Conservation (phyloP, 23 red algal genomes). For the Agarophyton chilense region DNA sequence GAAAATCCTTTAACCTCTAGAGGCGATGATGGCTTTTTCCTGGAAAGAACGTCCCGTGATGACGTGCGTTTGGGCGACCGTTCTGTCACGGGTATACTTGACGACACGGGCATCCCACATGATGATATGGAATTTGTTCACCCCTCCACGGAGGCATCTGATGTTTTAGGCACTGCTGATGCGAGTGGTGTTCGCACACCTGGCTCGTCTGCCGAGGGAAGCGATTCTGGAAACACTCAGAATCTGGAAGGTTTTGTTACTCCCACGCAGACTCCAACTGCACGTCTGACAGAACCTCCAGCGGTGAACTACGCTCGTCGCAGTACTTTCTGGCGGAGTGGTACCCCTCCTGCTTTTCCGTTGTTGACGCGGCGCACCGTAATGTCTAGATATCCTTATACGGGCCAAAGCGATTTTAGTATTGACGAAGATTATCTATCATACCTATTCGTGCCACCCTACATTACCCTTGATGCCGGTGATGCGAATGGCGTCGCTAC, state of each 20-base stretch:
- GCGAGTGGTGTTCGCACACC: constrained; percentile 12
- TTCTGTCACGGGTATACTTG: not conserved
- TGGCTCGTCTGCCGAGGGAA: constrained; percentile 8
- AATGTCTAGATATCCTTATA: constrained; percentile 8
- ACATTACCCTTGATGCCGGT: constrained; percentile 44
- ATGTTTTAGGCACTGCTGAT: not conserved
- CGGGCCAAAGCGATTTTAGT: constrained; percentile 9
- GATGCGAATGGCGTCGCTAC: constrained; percentile 39
- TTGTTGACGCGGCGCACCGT: not conserved
- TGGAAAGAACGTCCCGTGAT: not conserved
- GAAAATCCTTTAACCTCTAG: not conserved
- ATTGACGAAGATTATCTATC: constrained; percentile 19
- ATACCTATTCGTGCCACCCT: constrained; percentile 41
- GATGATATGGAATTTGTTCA: not conserved
- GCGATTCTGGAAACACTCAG: constrained; percentile 1
- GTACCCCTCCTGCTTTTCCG: not conserved
- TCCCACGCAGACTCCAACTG: constrained; percentile 12
- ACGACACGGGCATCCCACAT: not conserved
- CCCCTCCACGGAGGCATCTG: not conserved
- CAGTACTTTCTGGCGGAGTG: not conserved
- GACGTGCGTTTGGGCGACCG: not conserved
- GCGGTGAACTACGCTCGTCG: constrained; percentile 10
- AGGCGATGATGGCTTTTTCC: not conserved
- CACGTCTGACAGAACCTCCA: not conserved
- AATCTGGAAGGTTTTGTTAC: constrained; percentile 23